A percentile compares a stretch with the other conserved stretches of the same genome.
Evolutionary conservation across 208 protist genomes (phyloP).

Genomic region (Porcisia deanei): DNA sequence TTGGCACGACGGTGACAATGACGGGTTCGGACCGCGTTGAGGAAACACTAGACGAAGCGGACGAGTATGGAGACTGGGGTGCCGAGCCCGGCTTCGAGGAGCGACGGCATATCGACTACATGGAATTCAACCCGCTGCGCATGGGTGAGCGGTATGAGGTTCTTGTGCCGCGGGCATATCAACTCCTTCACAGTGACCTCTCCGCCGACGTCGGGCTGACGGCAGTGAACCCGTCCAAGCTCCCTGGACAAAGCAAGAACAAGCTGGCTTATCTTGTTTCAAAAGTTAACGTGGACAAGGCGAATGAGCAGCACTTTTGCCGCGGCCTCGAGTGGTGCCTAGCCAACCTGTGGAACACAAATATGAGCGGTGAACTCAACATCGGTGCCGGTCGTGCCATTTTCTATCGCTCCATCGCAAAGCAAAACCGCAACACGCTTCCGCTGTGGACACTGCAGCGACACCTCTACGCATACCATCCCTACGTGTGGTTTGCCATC

Average conservation of each 20-base stretch:
- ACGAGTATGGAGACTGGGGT: conserved; percentile 94
- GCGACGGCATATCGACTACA: conserved; percentile 70
- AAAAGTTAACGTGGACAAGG: conserved; percentile 57
- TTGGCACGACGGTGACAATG: conserved; percentile 35
- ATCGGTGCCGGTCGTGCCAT: conserved; percentile 81
- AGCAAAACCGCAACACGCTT: conserved; percentile 85
- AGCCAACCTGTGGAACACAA: conserved; percentile 91
- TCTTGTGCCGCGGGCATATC: conserved; percentile 71
- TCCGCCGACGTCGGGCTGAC: conserved; percentile 65
- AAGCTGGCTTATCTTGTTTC: conserved; percentile 46
- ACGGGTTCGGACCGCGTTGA: conserved; percentile 76
- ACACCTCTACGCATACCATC: conserved; percentile 81
- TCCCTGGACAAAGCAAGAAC: conserved; percentile 68
- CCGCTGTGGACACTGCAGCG: conserved; percentile 81
- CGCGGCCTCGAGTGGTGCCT: conserved; percentile 83
- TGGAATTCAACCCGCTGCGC: conserved; percentile 65
- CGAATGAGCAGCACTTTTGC: conserved; percentile 80
- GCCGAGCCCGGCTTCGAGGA: conserved; percentile 85
- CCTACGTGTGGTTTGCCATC: conserved; percentile 90
- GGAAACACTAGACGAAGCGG: conserved; percentile 85
- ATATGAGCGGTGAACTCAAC: conserved; percentile 88
- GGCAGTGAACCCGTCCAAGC: conserved; percentile 45
- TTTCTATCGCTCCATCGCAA: conserved; percentile 82
- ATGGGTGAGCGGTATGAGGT: conserved; percentile 76
- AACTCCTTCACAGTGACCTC: conserved; percentile 83